Conservation (phyloP, 2,329 filamentous ascomycete species). For the Harringtonia aguacate region DNA sequence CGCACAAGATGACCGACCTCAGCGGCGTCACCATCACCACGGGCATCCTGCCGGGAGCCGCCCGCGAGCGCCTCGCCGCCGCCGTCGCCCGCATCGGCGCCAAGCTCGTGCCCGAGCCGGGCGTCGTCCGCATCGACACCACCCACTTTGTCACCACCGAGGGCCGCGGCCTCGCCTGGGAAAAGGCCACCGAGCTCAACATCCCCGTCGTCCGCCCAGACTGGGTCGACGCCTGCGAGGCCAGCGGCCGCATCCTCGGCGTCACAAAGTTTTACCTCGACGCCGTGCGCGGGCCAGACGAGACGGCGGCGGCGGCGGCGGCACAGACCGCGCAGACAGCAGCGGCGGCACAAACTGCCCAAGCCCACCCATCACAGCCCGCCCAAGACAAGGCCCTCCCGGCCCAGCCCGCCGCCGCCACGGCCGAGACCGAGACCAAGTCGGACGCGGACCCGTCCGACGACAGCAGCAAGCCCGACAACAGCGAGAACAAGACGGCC, state of each 20-base stretch:
- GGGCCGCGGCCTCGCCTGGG: slow-evolving; percentile 80
- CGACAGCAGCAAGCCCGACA: slow-evolving; percentile 15
- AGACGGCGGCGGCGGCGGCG: slow-evolving; percentile 9
- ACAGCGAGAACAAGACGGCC: slow-evolving; percentile 19
- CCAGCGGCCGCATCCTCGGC: slow-evolving; percentile 82
- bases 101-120: slow-evolving; percentile 56
- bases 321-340: slow-evolving; percentile 7
- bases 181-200: slow-evolving; percentile 95
- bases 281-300: slow-evolving; percentile 41
- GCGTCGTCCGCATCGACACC: slow-evolving; percentile 87
- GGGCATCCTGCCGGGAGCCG: slow-evolving; percentile 65
- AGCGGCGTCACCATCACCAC: slow-evolving; percentile 91
- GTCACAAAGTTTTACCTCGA: slow-evolving; percentile 95
- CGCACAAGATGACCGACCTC: slow-evolving; percentile 97
- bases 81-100: slow-evolving; percentile 85
- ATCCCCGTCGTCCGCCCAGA: slow-evolving; percentile 94
- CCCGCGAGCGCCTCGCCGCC: slow-evolving; percentile 60
- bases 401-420: neutral
- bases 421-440: slow-evolving; percentile 15
- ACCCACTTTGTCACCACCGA: slow-evolving; percentile 98
- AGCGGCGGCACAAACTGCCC: no score
- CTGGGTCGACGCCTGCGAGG: slow-evolving; percentile 95
- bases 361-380: no score
- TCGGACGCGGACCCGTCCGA: slow-evolving; percentile 14
- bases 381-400: no score